Conservation (phyloP, 352 stramenopile species). For the Phytophthora multivora region DNA sequence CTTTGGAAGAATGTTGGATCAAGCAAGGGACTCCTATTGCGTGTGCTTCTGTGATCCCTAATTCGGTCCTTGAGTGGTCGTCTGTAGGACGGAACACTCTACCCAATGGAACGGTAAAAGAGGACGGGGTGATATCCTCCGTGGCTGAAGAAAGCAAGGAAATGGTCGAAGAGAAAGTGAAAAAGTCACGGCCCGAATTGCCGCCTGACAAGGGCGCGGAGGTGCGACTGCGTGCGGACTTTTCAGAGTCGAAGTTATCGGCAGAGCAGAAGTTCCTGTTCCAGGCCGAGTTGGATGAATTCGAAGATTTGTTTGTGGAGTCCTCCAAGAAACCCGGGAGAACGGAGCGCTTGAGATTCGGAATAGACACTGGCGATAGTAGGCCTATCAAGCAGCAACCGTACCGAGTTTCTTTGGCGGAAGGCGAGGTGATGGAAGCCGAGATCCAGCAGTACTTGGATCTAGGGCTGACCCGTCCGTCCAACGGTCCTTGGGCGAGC, state of each 20-base stretch:
- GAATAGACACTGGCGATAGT: slow-evolving; percentile 11
- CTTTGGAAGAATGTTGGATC: not conserved
- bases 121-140: too few relatives aligned
- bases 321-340: not conserved
- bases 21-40: not conserved
- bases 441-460: slow-evolving; percentile 18
- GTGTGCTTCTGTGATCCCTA: too few relatives aligned
- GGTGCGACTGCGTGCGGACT: too few relatives aligned
- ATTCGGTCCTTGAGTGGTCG: too few relatives aligned
- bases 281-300: not conserved
- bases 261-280: not conserved
- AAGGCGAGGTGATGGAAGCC: slow-evolving; percentile 5
- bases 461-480: not conserved
- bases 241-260: not conserved
- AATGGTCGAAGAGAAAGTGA: too few relatives aligned
- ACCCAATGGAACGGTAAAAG: too few relatives aligned
- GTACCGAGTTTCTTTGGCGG: slow-evolving; percentile 7
- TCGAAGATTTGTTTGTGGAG: not conserved
- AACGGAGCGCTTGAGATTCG: slow-evolving; percentile 7
- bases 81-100: too few relatives aligned
- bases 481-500: slow-evolving; percentile 11
- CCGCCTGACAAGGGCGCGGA: too few relatives aligned
- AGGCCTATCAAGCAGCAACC: slow-evolving; percentile 9
- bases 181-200: too few relatives aligned
- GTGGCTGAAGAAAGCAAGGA: too few relatives aligned